Base-by-base conservation (phyloP, 75 land plant species). In the Larix kaempferi region DNA sequence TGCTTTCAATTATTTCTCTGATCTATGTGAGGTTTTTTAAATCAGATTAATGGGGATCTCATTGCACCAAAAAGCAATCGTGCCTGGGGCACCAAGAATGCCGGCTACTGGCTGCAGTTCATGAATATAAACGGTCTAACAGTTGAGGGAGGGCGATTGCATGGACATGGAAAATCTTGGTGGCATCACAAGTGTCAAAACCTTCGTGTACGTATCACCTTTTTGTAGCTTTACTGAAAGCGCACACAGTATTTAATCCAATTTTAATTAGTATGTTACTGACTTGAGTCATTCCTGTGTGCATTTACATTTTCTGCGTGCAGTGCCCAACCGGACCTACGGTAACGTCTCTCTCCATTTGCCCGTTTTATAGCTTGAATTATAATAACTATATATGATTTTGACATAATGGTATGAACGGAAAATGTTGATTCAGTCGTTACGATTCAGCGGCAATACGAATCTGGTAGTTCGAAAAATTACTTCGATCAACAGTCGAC, bases 401-500 rank as follows among this genome's bases (percentile, higher is more conserved):
- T 44, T 6, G 12, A 41, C 39, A 26, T 76, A 26, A 3, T 52
- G 10, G 14, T 21, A 54, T n/a, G 60, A 1, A 6, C 2, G 12
- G 0, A 74, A 49, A 39, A 52, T 22, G 37, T 2, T 52, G 2
- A 77, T 79, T 49, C 88, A 94, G 95, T 76, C 91, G 1, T 4
- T 90, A 75, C 80, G 64, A 56, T 80, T 92, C 71, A 81, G 26
- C 11, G 57, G 58, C 8, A 75, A 81, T 12, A 72, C 66, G 52
- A 82, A 87, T 65, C 56, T 86, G 0, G 17, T 58, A 41, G 77
- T 94, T 1, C 86, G 78, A 16, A 81, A 88, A 11, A 25, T 92
- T 75, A 87, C 82, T 25, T 88, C 87, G 12, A 65, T 87, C 58
- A 86, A 94, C 78, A 92, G 95, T 83, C 84, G 88, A 49, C 79